These are phyloP conservation scores for Trichophyton benhamiae DNA, from an alignment of 2,329 filamentous ascomycete genomes.

Conservation along the genomic window DNA sequence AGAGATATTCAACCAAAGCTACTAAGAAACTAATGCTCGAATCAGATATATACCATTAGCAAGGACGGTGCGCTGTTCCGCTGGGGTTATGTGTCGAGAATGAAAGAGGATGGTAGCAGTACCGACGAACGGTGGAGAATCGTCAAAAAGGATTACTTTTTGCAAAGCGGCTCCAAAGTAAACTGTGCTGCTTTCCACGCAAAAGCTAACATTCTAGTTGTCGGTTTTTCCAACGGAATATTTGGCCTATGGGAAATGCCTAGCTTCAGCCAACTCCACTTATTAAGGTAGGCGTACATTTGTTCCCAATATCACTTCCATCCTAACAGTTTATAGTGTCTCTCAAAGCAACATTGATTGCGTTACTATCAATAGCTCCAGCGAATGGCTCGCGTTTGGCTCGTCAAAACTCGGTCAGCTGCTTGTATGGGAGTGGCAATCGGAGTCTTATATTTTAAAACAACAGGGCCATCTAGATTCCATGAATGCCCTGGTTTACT, in stretches of 20 bases:
- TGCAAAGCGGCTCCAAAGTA: slow-evolving; percentile 76
- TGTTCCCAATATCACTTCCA: slow-evolving; percentile 4
- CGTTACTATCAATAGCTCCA: slow-evolving; percentile 83
- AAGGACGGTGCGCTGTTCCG: slow-evolving; percentile 94
- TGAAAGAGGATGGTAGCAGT: slow-evolving; percentile 48
- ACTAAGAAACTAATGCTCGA: not conserved
- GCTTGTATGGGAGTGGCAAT: slow-evolving; percentile 99
- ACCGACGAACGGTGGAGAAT: slow-evolving; percentile 79
- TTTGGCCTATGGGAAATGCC: slow-evolving; percentile 95
- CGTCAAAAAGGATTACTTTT: slow-evolving; percentile 81
- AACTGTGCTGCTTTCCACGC: slow-evolving; percentile 86
- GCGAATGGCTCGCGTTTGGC: slow-evolving; percentile 94
- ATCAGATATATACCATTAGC: slow-evolving; percentile 76
- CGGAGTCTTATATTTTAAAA: slow-evolving; percentile 95
- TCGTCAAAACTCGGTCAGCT: slow-evolving; percentile 90
- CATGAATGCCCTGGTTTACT: slow-evolving; percentile 86
- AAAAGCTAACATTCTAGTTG: slow-evolving; percentile 79
- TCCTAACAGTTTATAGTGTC: slow-evolving; percentile 50
- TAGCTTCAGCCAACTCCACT: slow-evolving; percentile 90
- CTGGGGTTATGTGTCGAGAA: slow-evolving; percentile 67
- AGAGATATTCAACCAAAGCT: not conserved
- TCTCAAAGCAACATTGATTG: slow-evolving; percentile 95
- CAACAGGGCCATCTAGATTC: slow-evolving; percentile 96
- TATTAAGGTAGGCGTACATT: slow-evolving; percentile 39
- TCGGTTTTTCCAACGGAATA: slow-evolving; percentile 86